Evolutionary conservation across 2,329 filamentous ascomycete genomes (phyloP).

Genomic region (Neopestalotiopsis rosae): DNA sequence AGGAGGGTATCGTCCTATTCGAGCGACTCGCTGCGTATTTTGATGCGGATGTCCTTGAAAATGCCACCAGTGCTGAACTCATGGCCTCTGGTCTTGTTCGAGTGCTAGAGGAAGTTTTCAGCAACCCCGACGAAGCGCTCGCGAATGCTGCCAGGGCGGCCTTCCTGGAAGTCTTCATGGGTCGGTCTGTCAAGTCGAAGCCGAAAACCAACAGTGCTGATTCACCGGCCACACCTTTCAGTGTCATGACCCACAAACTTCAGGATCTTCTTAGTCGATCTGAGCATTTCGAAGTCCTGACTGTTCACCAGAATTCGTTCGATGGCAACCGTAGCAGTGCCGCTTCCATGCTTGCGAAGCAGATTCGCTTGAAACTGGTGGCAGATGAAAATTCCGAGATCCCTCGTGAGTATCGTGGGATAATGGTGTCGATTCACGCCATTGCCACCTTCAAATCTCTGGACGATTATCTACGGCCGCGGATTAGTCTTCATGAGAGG

Average conservation of each 20-base stretch:
- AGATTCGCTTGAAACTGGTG: slow-evolving; percentile 85
- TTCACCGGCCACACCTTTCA: slow-evolving; percentile 83
- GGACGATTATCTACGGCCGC: slow-evolving; percentile 91
- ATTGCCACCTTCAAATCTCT: slow-evolving; percentile 97
- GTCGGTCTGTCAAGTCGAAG: slow-evolving; percentile 69
- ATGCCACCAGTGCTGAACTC: slow-evolving; percentile 93
- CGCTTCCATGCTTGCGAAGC: slow-evolving; percentile 94
- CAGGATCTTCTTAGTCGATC: slow-evolving; percentile 95
- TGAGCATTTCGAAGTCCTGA: slow-evolving; percentile 97
- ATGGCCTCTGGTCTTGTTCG: slow-evolving; percentile 89
- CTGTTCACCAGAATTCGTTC: slow-evolving; percentile 89
- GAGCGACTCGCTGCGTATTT: slow-evolving; percentile 81
- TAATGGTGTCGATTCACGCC: slow-evolving; percentile 98
- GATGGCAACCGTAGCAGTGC: slow-evolving; percentile 91
- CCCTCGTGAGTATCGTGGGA: slow-evolving; percentile 84
- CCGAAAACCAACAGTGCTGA: slow-evolving; percentile 68
- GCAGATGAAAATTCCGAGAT: slow-evolving; percentile 93
- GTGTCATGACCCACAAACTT: slow-evolving; percentile 88
- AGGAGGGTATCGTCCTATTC: slow-evolving; percentile 72
- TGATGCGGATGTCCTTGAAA: slow-evolving; percentile 85
- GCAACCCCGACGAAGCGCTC: slow-evolving; percentile 67
- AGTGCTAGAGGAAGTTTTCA: slow-evolving; percentile 82
- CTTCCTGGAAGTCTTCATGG: slow-evolving; percentile 94
- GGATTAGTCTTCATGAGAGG: slow-evolving; percentile 82
- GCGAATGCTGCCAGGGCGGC: slow-evolving; percentile 75